These are phyloP conservation scores for Boletales sp. DNA, from an alignment of 768 basidiomycete species.

Conservation along the genomic window DNA sequence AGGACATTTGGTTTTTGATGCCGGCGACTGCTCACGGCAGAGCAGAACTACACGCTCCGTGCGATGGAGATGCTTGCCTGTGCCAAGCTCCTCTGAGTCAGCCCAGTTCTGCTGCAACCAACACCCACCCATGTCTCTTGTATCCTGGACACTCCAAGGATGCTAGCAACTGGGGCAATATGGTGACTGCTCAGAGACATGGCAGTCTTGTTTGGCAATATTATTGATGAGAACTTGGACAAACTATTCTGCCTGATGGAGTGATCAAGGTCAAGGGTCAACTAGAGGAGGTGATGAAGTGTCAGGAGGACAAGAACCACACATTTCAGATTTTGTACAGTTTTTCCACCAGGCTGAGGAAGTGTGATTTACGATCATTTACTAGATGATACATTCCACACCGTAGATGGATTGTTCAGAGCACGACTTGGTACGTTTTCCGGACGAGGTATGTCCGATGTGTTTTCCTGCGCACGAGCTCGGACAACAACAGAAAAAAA, in stretches of 20 bases:
- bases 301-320: constrained; percentile 85
- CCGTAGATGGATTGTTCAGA: constrained; percentile 79
- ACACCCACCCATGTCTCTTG: constrained; percentile 87
- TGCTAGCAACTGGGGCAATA: constrained; percentile 87
- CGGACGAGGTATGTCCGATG: constrained; percentile 63
- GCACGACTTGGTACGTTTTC: constrained; percentile 93
- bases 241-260: constrained; percentile 90
- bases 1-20: background rate
- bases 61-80: constrained; percentile 85
- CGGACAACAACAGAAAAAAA: constrained; percentile 48
- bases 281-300: constrained; percentile 99
- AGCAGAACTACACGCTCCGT: constrained; percentile 79
- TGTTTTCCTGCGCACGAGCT: too few species aligned
- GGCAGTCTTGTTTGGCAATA: constrained; percentile 95
- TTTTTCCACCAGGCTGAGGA: constrained; percentile 94
- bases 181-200: constrained; percentile 98
- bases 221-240: constrained; percentile 96
- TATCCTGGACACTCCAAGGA: constrained; percentile 60
- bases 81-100: constrained; percentile 93
- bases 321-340: constrained; percentile 93
- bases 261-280: constrained; percentile 99
- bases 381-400: constrained; percentile 74
- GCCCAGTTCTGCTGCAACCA: constrained; percentile 93
- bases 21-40: constrained; percentile 3
- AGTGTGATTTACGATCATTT: constrained; percentile 99